These are phyloP conservation scores for Aurinia saxatilis DNA, from an alignment of 345 rosid species.

Conservation along the genomic window DNA sequence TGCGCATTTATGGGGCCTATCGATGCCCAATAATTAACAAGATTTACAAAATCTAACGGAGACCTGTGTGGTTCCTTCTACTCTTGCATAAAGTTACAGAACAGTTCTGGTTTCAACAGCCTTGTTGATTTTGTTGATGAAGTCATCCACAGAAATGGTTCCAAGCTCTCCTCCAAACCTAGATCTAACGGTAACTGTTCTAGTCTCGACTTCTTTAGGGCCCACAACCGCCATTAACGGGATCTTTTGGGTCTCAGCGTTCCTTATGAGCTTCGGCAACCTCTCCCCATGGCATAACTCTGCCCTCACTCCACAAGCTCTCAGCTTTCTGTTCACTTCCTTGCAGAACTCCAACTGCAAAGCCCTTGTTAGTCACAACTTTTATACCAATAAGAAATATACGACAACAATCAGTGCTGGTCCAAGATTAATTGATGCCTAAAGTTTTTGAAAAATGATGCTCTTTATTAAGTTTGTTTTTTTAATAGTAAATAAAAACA, in stretches of 20 bases:
- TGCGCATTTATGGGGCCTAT: no score
- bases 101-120: slow-evolving; percentile 47
- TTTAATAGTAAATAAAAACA: no score
- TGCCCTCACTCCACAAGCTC: slow-evolving; percentile 52
- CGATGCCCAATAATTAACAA: no score
- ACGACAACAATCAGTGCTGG: no score
- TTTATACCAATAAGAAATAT: not conserved
- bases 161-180: slow-evolving; percentile 86
- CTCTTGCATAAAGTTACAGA: slow-evolving; percentile 26
- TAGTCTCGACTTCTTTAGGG: slow-evolving; percentile 73
- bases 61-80: slow-evolving; percentile 9
- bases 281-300: slow-evolving; percentile 90
- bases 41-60: no score
- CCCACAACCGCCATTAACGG: slow-evolving; percentile 93
- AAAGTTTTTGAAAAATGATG: no score
- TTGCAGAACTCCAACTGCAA: slow-evolving; percentile 64
- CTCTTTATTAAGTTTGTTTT: no score
- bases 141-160: slow-evolving; percentile 56
- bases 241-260: slow-evolving; percentile 83
- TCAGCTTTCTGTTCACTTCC: slow-evolving; percentile 49
- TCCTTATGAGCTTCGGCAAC: slow-evolving; percentile 85
- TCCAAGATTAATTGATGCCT: no score
- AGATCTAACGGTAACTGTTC: slow-evolving; percentile 68
- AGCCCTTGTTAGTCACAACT: not conserved
- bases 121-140: slow-evolving; percentile 45